phyloP scores from a whole-genome alignment of 306 rosid species.

The Ormosia semicastrata region DNA sequence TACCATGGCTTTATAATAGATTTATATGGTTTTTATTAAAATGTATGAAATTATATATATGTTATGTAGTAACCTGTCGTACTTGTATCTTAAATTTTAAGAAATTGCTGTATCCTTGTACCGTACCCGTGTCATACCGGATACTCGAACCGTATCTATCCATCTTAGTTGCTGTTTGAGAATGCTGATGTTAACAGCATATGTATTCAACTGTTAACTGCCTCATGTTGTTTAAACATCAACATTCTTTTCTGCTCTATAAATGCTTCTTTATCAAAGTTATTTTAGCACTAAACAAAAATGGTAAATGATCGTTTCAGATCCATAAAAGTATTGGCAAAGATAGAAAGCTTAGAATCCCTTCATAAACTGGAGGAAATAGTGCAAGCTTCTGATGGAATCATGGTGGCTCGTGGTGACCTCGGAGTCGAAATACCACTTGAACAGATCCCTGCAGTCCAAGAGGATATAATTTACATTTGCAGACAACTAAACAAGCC shows the following conservation, averaged over 20 bases:
- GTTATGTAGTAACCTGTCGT: no score
- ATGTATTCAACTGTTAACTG: not conserved
- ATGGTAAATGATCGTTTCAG: conserved; percentile 31
- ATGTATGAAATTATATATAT: no score
- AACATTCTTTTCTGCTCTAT: not conserved
- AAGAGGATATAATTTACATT: conserved; percentile 44
- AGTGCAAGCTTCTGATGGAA: conserved; percentile 66
- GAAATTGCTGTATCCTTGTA: not conserved
- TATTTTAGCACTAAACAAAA: not conserved
- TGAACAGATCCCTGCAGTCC: conserved; percentile 64
- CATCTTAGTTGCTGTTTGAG: not conserved
- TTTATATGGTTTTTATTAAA: no score
- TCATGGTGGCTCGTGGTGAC: conserved; percentile 73
- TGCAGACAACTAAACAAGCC: conserved; percentile 70
- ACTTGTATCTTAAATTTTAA: no score
- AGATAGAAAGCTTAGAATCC: conserved; percentile 66
- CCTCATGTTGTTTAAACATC: not conserved
- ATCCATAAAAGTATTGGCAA: conserved; percentile 53
- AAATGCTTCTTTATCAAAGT: not conserved
- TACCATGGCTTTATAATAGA: no score
- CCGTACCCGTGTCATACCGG: no score
- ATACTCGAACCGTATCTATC: no score
- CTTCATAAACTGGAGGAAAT: conserved; percentile 60
- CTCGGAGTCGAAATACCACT: conserved; percentile 74
- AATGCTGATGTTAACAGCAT: not conserved